Evolutionary conservation across 768 basidiomycete species (phyloP).

Genomic region (Termitomyces sp.): DNA sequence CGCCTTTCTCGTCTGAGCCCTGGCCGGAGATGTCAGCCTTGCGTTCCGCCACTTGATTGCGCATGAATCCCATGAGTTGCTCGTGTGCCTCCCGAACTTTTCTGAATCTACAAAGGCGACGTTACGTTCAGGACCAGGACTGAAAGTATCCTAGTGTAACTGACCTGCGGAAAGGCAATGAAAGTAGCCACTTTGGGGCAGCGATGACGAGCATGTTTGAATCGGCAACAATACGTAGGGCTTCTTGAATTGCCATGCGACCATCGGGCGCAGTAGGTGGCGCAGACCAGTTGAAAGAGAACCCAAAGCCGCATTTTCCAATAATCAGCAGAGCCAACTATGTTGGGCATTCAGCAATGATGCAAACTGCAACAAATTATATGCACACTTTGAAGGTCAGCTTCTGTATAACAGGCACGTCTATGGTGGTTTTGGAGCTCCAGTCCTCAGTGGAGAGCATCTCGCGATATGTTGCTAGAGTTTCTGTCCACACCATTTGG

Average conservation of each 20-base stretch:
- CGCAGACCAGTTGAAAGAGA: constrained; percentile 36
- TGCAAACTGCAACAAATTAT: not conserved
- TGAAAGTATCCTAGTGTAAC: not conserved
- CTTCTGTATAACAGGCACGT: constrained; percentile 22
- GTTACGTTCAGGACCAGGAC: not conserved
- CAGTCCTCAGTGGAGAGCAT: constrained; percentile 30
- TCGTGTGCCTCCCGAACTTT: constrained; percentile 25
- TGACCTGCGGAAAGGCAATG: constrained; percentile 33
- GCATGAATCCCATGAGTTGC: constrained; percentile 35
- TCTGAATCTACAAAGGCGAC: constrained; percentile 20
- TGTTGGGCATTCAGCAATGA: not conserved
- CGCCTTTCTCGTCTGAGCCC: not conserved
- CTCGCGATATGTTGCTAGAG: constrained; percentile 26
- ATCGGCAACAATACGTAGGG: constrained; percentile 31
- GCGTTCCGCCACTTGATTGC: constrained; percentile 29
- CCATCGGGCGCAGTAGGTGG: constrained; percentile 35
- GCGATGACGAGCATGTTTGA: constrained; percentile 20
- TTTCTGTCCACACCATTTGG: constrained; percentile 32
- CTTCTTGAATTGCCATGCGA: constrained; percentile 34
- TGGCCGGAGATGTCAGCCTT: constrained; percentile 25
- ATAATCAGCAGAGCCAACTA: constrained; percentile 42
- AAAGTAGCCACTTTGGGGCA: constrained; percentile 35
- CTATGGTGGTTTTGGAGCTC: constrained; percentile 13
- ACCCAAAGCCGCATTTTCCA: constrained; percentile 44
- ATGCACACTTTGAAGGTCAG: constrained; percentile 28